Conservation (phyloP, 345 rosid species). For the Schrenkiella parvula region DNA sequence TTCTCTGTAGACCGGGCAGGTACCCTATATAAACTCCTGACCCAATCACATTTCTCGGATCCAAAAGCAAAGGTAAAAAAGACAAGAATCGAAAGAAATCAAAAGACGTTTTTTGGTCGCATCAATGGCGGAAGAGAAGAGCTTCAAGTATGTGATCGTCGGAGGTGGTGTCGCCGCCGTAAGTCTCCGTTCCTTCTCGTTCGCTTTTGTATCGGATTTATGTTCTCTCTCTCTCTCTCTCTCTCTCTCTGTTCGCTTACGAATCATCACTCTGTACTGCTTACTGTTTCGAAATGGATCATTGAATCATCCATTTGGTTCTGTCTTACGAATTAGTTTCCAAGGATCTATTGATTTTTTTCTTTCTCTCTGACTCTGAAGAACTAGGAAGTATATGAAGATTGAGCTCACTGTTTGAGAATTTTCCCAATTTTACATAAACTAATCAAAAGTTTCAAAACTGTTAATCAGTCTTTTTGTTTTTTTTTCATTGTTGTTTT, state of each 20-base stretch:
- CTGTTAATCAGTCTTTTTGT: background rate
- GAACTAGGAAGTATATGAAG: constrained; percentile 1
- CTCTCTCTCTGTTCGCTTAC: background rate
- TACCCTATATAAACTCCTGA: background rate
- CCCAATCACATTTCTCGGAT: constrained; percentile 13
- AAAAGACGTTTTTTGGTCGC: background rate
- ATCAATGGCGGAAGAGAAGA: constrained; percentile 35
- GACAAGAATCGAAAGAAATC: background rate
- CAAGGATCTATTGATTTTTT: background rate
- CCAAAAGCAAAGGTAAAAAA: background rate
- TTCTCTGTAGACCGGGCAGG: background rate
- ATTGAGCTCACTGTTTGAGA: background rate
- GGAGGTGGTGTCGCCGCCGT: constrained; percentile 42
- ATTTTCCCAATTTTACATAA: background rate
- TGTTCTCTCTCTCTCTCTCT: background rate
- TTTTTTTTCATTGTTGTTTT: background rate
- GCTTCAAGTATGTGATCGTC: constrained; percentile 38
- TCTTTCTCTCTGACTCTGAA: background rate
- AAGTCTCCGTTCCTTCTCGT: constrained; percentile 15
- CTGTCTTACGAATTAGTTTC: background rate
- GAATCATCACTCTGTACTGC: constrained; percentile 6
- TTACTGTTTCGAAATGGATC: background rate
- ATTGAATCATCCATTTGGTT: background rate
- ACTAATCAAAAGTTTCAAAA: background rate
- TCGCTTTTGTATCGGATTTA: background rate